A percentile compares a stretch with the other conserved stretches of the same genome.
Conservation (phyloP, 345 rosid species). For the Pseudoturritis turrita region DNA sequence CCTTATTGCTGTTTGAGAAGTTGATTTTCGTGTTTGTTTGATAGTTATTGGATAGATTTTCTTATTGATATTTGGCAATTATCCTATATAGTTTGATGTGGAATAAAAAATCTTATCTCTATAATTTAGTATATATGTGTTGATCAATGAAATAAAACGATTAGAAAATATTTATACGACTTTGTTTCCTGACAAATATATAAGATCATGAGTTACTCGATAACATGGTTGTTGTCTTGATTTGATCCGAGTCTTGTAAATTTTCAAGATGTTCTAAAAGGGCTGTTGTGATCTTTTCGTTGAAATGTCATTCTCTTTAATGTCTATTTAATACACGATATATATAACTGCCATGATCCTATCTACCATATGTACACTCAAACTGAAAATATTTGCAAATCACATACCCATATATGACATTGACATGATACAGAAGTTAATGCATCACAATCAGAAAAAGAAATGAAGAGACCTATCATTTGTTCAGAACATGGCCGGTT, state of each 20-base stretch:
- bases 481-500: not conserved
- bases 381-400: slow-evolving; percentile 5
- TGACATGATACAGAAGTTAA: slow-evolving; percentile 11
- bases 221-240: not conserved
- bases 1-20: not conserved
- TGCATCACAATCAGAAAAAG: slow-evolving; percentile 8
- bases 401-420: not conserved
- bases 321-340: not conserved
- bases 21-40: not conserved
- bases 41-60: not conserved
- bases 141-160: not conserved
- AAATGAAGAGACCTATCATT: not conserved
- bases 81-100: not conserved
- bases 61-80: not conserved
- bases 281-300: slow-evolving; percentile 16
- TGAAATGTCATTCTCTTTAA: slow-evolving; percentile 18
- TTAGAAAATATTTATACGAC: not conserved
- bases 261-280: not conserved
- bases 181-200: not conserved
- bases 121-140: not conserved
- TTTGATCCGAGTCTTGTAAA: not conserved
- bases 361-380: slow-evolving; percentile 2
- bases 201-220: not conserved
- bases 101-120: not conserved
- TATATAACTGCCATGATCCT: slow-evolving; percentile 6